Base-by-base conservation (phyloP, 192 early-diverging fungal genomes). In the Backusella tarrabulga region DNA sequence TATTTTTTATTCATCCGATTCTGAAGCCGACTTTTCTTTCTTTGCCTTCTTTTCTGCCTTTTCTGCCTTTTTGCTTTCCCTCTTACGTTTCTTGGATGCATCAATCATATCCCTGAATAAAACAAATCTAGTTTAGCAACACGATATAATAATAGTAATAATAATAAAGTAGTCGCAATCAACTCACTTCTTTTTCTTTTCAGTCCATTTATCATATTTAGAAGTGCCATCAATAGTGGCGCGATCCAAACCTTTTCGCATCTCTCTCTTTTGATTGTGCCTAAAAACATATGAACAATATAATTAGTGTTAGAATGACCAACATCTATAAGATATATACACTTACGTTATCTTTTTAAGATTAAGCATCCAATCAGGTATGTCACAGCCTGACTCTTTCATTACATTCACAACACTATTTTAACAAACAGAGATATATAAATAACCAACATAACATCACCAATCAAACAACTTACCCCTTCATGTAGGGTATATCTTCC, bases 311-410 rank as follows among this genome's bases (percentile, higher is more conserved):
- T 44, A 44, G 42, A 6, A 2, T 52, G 34, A 69, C 32, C 35
- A 41, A 41, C 54, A 35, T 21, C 4, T 19, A 6, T 34, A 21
- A 23, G 6, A 46, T n/a, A 38, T 15, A 19, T 32, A 42, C 52
- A 40, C 21, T 68, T 85, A 87, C 85, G 80, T 87, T 71, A 92
- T 90, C 54, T 93, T 92, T 76, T 95, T 94, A 73, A 99, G 85
- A 72, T 89, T 75, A 78, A 99, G 79, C 97, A 99, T 98, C 98
- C 98, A 99, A 38, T 98, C 96, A 34, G 97, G 95, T 6, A 99
- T 93, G 1, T 98, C 94, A 84, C 97, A 97, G 6, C 97, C 98
- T 41, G 93, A 95, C 69, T 95, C 92, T 46, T 90, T 88, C 97
- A 99, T 98, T 11, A 99, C 97, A 82, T 99, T 98, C 15, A 97